Evolutionary conservation across 306 rosid species (phyloP), one percentile per base, ranked within the genome.

Genomic region (Abrus pulchellus): DNA sequence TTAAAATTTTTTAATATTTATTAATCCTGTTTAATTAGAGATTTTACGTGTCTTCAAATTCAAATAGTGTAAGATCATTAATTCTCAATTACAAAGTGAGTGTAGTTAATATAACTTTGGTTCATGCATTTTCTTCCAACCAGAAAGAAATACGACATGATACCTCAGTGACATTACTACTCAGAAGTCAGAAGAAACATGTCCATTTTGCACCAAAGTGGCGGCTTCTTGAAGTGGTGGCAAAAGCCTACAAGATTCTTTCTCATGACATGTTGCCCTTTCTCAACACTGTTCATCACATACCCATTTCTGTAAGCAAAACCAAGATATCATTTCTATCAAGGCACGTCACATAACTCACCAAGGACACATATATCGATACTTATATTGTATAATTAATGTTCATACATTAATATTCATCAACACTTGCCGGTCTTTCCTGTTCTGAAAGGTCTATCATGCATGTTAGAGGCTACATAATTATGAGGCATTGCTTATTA

Each of bases 111-210:
- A 44, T 44, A 44, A 47, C 29, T 69, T 76, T 62, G 78, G 50
- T 82, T 76, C 74, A 82, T 61, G 67, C 50, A 75, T 61, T 32
- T 69, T 30, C 27, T 48, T 66, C 34, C 6, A 12, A 33, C 55
- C 9, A 50, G n/a, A 52, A 49, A 49, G 20, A 20, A 20, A 20
- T 59, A 20, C 38, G 72, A 48, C 30, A 13, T 47, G 47, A 30
- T 67, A 65, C 56, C 55, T 50, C 5, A 50, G 74, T 82, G 74
- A 53, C 70, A 70, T 61, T 44, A 62, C 82, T 70, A 76, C 61
- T 82, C 64, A 57, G 50, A 82, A 68, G 65, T 75, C 77, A 75
- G 81, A 75, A 76, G 13, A 69, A 60, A 27, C 45, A 60, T 69
- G 44, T 36, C 36, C 43, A 81, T 57, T 7, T 49, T 68, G 82